A percentile compares a stretch with the other conserved stretches of the same genome.
Evolutionary conservation across 805 yeast species (phyloP).

Genomic region (Barnettozyma californica): DNA sequence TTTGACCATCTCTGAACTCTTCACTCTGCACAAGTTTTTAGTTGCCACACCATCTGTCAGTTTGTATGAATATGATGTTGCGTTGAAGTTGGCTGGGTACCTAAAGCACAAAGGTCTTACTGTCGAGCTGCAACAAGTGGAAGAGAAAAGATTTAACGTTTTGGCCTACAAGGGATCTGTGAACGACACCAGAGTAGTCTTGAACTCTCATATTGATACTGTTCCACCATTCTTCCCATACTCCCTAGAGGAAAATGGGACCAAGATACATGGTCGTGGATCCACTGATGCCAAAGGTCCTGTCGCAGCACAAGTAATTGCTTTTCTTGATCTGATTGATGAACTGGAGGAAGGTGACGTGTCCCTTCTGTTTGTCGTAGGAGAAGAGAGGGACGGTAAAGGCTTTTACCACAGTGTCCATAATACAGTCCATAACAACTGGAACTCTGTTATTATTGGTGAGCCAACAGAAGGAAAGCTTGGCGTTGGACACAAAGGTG

Average conservation of each 20-base stretch:
- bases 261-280: conserved; percentile 56
- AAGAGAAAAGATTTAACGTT: conserved; percentile 39
- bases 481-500: conserved; percentile 65
- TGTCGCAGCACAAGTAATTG: conserved; percentile 52
- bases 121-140: conserved; percentile 39
- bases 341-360: conserved; percentile 48
- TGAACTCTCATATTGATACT: conserved; percentile 63
- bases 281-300: conserved; percentile 61
- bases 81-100: conserved; percentile 1
- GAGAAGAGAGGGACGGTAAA: conserved; percentile 55
- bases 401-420: conserved; percentile 46
- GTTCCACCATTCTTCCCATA: conserved; percentile 60
- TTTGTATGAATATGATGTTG: conserved; percentile 8
- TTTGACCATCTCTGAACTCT: conserved; percentile 4
- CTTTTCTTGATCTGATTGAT: conserved; percentile 42
- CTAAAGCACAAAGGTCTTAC: conserved; percentile 24
- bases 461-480: conserved; percentile 66
- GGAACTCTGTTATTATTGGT: conserved; percentile 60
- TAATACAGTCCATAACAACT: conserved; percentile 34
- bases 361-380: conserved; percentile 52
- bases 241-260: conserved; percentile 34
- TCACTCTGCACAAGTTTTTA: conserved; percentile 9
- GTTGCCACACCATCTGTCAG: conserved; percentile 13
- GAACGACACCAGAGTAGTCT: conserved; percentile 40
- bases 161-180: conserved; percentile 47